Percentiles rank a stretch among this genome's conserved stretches.
Conservation (phyloP, 352 stramenopile genomes). For the Globisporangium recalcitrans region DNA sequence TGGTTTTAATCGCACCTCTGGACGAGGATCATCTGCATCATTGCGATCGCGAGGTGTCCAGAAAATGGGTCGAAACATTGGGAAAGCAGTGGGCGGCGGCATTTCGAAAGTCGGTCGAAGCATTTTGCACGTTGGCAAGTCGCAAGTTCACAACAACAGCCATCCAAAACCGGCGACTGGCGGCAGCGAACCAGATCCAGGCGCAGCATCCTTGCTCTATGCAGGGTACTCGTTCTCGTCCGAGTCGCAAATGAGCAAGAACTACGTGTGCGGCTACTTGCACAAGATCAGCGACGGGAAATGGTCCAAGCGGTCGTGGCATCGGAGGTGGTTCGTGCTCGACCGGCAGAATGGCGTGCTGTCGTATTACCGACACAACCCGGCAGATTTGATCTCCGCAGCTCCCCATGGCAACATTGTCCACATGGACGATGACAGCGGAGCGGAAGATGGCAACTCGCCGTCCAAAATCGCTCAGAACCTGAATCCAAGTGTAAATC, state of each 20-base stretch:
- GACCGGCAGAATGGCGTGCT: constrained; percentile 66
- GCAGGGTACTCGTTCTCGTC: constrained; percentile 66
- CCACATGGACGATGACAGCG: constrained; percentile 44
- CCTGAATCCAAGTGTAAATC: background rate
- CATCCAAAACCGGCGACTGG: constrained; percentile 9
- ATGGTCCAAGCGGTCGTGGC: constrained; percentile 78
- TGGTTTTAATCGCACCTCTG: constrained; percentile 9
- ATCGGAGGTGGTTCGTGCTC: constrained; percentile 83
- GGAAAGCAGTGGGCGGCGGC: constrained; percentile 66
- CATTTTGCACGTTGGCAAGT: constrained; percentile 70
- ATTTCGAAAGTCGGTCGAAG: constrained; percentile 79
- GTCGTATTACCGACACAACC: constrained; percentile 81
- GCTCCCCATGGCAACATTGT: constrained; percentile 68
- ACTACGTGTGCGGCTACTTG: constrained; percentile 79
- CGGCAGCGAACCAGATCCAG: constrained; percentile 24
- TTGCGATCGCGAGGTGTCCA: constrained; percentile 49
- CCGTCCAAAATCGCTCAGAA: background rate
- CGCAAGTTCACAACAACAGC: constrained; percentile 19
- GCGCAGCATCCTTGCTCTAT: constrained; percentile 29
- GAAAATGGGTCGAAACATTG: constrained; percentile 75
- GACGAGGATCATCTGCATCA: constrained; percentile 8
- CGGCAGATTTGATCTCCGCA: constrained; percentile 56
- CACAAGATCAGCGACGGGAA: constrained; percentile 86
- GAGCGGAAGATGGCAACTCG: constrained; percentile 8
- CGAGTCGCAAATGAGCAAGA: constrained; percentile 70